A percentile compares a stretch with the other conserved stretches of the same genome.
Conservation (phyloP, 2,329 filamentous ascomycete genomes). For the Scedosporium aurantiacum region DNA sequence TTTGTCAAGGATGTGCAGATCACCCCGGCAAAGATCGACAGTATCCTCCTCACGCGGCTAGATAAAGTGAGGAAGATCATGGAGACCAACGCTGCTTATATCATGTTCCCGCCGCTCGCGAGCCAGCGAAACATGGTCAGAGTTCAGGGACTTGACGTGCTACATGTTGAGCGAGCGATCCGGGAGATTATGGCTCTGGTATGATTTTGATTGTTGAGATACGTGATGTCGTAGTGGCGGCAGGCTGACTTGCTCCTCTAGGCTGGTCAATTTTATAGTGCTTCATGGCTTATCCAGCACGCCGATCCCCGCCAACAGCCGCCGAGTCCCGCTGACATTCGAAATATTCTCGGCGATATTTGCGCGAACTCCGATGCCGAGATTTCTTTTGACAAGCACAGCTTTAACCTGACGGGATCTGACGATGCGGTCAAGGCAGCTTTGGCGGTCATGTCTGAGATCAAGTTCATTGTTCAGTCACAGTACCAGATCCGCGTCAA, state of each 20-base stretch:
- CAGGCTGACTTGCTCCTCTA: slow-evolving; percentile 27
- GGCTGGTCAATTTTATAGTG: slow-evolving; percentile 96
- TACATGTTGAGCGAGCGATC: slow-evolving; percentile 90
- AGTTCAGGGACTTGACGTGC: slow-evolving; percentile 84
- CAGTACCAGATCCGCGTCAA: slow-evolving; percentile 94
- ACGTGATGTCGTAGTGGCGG: neutral
- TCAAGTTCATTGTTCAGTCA: slow-evolving; percentile 75
- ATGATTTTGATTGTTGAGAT: slow-evolving; percentile 23
- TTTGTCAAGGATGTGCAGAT: slow-evolving; percentile 89
- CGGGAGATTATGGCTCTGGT: slow-evolving; percentile 92
- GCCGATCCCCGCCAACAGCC: slow-evolving; percentile 49
- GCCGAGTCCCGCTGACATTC: slow-evolving; percentile 60
- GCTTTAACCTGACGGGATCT: slow-evolving; percentile 87
- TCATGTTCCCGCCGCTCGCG: slow-evolving; percentile 80
- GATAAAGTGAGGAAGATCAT: slow-evolving; percentile 98
- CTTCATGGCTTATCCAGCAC: slow-evolving; percentile 87
- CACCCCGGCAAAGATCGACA: slow-evolving; percentile 86
- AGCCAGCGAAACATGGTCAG: slow-evolving; percentile 75
- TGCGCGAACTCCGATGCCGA: slow-evolving; percentile 95
- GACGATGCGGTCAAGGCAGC: slow-evolving; percentile 94
- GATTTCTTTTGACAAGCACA: slow-evolving; percentile 85
- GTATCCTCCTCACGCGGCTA: slow-evolving; percentile 77
- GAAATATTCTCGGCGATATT: slow-evolving; percentile 87
- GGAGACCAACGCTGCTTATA: slow-evolving; percentile 90
- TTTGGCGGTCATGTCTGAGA: slow-evolving; percentile 86